Evolutionary conservation across 192 early-diverging fungal genomes (phyloP).

Genomic region (Irineochytrium annulatum): DNA sequence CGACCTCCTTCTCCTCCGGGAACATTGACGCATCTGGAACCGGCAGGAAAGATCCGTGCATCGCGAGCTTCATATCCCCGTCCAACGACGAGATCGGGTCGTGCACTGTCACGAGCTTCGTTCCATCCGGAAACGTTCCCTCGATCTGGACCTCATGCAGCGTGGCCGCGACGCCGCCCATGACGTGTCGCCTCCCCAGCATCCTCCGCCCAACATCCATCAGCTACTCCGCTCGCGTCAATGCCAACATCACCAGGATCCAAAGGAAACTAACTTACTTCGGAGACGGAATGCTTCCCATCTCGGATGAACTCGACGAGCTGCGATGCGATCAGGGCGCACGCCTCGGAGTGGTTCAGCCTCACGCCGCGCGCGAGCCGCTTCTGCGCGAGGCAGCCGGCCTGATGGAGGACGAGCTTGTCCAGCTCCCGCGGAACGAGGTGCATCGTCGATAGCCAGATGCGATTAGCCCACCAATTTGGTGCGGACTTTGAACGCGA

Average conservation of each 20-base stretch:
- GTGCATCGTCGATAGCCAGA: constrained; percentile 41
- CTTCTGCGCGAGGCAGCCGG: constrained; percentile 84
- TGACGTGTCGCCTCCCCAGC: constrained; percentile 81
- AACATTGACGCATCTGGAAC: constrained; percentile 51
- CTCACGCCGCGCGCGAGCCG: constrained; percentile 83
- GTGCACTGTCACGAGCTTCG: constrained; percentile 91
- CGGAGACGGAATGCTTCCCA: constrained; percentile 78
- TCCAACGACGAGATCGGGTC: constrained; percentile 81
- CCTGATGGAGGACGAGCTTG: constrained; percentile 86
- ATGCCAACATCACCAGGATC: not conserved
- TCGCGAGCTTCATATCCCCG: constrained; percentile 76
- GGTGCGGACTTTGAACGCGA: too few species aligned
- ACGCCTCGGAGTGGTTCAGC: constrained; percentile 83
- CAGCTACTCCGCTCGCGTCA: constrained; percentile 34
- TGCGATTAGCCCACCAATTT: too few species aligned
- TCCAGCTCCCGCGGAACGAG: constrained; percentile 89
- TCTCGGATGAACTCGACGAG: constrained; percentile 86
- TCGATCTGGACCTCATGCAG: constrained; percentile 64
- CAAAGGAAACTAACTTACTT: constrained; percentile 26
- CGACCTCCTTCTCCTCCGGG: constrained; percentile 35
- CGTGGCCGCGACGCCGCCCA: constrained; percentile 62
- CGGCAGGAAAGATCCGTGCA: constrained; percentile 84
- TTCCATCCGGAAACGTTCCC: constrained; percentile 86
- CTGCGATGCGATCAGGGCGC: constrained; percentile 83
- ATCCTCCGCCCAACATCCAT: constrained; percentile 84